A percentile compares a stretch with the other conserved stretches of the same genome.
These are phyloP conservation scores for Juglanconis oblonga DNA, from an alignment of 2,329 filamentous ascomycete genomes.

Conservation along the genomic window DNA sequence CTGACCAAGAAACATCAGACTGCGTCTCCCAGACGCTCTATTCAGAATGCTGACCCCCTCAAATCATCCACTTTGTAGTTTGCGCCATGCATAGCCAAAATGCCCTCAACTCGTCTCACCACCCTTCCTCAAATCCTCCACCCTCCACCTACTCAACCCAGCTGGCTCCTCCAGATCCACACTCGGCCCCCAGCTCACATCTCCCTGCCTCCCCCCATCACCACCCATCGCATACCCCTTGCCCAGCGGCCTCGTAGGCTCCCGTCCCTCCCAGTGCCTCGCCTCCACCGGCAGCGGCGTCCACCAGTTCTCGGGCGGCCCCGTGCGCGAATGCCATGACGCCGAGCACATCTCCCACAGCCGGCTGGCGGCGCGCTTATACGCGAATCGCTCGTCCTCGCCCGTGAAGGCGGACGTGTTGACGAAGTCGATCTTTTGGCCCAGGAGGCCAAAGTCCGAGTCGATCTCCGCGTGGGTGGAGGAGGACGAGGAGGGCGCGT, in stretches of 20 bases:
- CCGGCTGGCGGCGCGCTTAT: constrained; percentile 72
- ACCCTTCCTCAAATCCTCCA: constrained; percentile 28
- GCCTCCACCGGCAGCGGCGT: constrained; percentile 61
- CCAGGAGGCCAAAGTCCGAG: constrained; percentile 47
- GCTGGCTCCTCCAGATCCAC: constrained; percentile 42
- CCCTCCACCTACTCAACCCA: constrained; percentile 35
- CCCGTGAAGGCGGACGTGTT: constrained; percentile 68
- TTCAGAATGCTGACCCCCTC: neutral
- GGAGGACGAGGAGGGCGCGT: constrained; percentile 35
- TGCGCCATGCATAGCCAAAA: neutral
- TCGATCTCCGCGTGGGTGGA: constrained; percentile 56
- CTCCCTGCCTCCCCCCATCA: constrained; percentile 21
- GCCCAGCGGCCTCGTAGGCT: constrained; percentile 21
- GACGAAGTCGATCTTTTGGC: constrained; percentile 58
- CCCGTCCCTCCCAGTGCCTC: constrained; percentile 37
- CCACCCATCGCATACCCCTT: constrained; percentile 7
- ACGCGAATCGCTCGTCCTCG: constrained; percentile 79
- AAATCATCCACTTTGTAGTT: no score
- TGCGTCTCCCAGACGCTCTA: neutral
- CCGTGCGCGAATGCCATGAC: constrained; percentile 65
- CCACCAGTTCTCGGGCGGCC: constrained; percentile 57
- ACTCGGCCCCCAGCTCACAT: constrained; percentile 38
- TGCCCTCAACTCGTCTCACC: neutral
- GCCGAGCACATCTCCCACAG: constrained; percentile 78
- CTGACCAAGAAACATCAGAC: neutral